These are phyloP conservation scores for Aspergillus ustus DNA, from an alignment of 2,329 filamentous ascomycete species.

Conservation along the genomic window DNA sequence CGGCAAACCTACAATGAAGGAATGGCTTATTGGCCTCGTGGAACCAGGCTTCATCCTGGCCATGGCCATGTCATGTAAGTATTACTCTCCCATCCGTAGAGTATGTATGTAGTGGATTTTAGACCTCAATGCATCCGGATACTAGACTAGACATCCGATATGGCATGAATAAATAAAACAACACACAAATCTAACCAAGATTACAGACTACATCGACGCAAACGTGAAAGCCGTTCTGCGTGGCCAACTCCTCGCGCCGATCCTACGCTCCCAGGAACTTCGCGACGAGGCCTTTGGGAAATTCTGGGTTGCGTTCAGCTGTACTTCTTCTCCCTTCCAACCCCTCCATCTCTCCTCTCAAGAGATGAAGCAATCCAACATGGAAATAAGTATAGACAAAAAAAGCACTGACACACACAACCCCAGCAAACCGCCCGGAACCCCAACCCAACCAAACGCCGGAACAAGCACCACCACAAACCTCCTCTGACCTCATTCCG, in stretches of 20 bases:
- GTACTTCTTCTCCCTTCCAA: slow-evolving; percentile 25
- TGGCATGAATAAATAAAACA: not conserved
- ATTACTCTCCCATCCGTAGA: not conserved
- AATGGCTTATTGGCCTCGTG: slow-evolving; percentile 27
- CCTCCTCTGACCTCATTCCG: slow-evolving; percentile 46
- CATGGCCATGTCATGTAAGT: slow-evolving; percentile 35
- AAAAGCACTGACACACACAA: not conserved
- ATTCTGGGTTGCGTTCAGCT: slow-evolving; percentile 47
- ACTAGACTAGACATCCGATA: not conserved
- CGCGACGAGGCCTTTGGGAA: slow-evolving; percentile 47
- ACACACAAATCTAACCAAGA: slow-evolving; percentile 18
- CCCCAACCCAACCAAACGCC: slow-evolving; percentile 18
- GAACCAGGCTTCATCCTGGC: slow-evolving; percentile 33
- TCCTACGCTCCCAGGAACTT: slow-evolving; percentile 36
- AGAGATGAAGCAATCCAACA: not conserved
- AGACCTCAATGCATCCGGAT: not conserved
- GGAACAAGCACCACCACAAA: slow-evolving; percentile 8
- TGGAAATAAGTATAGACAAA: slow-evolving; percentile 8
- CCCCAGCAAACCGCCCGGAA: slow-evolving; percentile 20
- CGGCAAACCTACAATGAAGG: slow-evolving; percentile 14
- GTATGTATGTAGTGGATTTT: not conserved
- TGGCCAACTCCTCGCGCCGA: slow-evolving; percentile 41
- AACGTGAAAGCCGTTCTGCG: slow-evolving; percentile 40
- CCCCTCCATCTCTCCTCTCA: not conserved
- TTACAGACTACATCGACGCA: slow-evolving; percentile 38